A percentile compares a stretch with the other conserved stretches of the same genome.
Conservation (phyloP, 1,284 basidiomycete species). For the Pseudozyma flocculosa region DNA sequence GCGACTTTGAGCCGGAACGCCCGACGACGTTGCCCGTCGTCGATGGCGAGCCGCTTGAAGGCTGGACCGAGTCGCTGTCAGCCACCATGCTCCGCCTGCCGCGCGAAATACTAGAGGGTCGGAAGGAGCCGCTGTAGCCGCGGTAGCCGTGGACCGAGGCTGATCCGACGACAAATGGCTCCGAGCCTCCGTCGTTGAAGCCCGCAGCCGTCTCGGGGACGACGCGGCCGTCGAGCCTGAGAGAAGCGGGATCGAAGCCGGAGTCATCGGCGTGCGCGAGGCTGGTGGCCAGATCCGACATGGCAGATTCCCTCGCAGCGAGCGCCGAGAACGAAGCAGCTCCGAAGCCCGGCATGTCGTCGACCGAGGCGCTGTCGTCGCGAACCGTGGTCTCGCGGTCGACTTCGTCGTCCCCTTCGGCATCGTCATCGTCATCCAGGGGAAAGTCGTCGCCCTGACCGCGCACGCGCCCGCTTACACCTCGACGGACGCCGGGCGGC, state of each 20-base stretch:
- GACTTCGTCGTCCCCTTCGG: conserved; percentile 1
- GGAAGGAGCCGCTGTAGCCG: neutral
- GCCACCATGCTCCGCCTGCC: neutral
- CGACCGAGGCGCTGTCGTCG: conserved; percentile 17
- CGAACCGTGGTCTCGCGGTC: conserved; percentile 1
- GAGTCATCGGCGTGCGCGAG: conserved; percentile 24
- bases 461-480: conserved; percentile 19
- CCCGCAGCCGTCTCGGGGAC: conserved; percentile 13
- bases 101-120: no score
- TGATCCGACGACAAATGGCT: conserved; percentile 20
- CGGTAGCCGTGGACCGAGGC: conserved; percentile 1
- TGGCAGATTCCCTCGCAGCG: conserved; percentile 33
- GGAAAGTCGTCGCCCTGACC: conserved; percentile 24
- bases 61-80: neutral
- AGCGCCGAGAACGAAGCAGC: conserved; percentile 43
- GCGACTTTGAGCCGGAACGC: neutral
- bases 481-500: conserved; percentile 18
- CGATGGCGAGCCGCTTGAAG: neutral
- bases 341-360: conserved; percentile 35
- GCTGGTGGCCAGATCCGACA: conserved; percentile 21
- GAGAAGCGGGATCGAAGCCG: conserved; percentile 44
- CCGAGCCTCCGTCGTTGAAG: conserved; percentile 14
- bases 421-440: conserved; percentile 18
- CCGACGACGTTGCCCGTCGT: neutral
- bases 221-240: conserved; percentile 40